Conservation (phyloP, 2,329 filamentous ascomycete species). For the Alternaria postmessia region DNA sequence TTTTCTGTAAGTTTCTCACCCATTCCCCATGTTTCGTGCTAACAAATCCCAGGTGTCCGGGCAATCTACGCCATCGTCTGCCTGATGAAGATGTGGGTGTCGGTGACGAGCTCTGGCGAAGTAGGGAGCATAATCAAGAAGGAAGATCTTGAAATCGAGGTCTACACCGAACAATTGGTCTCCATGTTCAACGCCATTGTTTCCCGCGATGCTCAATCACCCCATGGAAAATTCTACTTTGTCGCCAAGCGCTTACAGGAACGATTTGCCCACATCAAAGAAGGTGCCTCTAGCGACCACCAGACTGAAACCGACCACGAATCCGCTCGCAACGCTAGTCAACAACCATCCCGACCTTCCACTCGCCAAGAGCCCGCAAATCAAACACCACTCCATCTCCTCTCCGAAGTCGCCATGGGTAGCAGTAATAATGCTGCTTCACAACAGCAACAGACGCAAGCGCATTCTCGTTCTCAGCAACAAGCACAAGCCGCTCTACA, state of each 20-base stretch:
- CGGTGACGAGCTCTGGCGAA: conserved; percentile 59
- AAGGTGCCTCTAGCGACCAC: conserved; percentile 50
- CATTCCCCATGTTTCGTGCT: conserved; percentile 15
- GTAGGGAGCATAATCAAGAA: conserved; percentile 59
- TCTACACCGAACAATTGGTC: conserved; percentile 57
- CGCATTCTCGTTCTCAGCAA: conserved; percentile 30
- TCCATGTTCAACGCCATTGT: conserved; percentile 56
- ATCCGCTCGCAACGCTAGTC: conserved; percentile 25
- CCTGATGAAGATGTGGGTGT: conserved; percentile 68
- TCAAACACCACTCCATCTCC: conserved; percentile 50
- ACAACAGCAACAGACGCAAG: conserved; percentile 22
- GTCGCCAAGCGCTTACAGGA: conserved; percentile 57
- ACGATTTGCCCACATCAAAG: conserved; percentile 55
- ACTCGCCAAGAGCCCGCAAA: conserved; percentile 40
- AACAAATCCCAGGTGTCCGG: conserved; percentile 55
- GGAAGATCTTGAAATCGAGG: conserved; percentile 57
- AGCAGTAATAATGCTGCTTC: conserved; percentile 35
- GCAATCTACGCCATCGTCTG: conserved; percentile 66
- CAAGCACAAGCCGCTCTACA: conserved; percentile 36
- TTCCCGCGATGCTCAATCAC: conserved; percentile 51
- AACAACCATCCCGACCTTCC: conserved; percentile 23
- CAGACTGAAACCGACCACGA: conserved; percentile 34
- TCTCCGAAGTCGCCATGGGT: conserved; percentile 53
- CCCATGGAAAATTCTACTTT: conserved; percentile 58
- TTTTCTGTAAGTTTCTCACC: conserved; percentile 50